Evolutionary conservation across 345 rosid genomes (phyloP).

Genomic region (Citrus reticulata): DNA sequence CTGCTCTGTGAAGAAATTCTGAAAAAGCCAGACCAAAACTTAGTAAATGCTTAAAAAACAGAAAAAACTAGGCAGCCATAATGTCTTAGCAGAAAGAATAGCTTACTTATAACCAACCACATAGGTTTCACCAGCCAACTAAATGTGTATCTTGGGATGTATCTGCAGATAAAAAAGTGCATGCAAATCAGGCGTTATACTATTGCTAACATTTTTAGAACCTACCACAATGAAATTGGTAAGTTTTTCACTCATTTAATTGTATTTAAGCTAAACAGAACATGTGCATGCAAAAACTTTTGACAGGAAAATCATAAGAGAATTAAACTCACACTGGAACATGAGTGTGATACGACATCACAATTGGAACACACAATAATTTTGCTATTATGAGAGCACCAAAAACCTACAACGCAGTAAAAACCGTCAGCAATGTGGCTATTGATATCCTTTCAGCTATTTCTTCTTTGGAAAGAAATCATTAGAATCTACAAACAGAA

Average conservation of each 20-base stretch:
- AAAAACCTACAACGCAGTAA: constrained; percentile 57
- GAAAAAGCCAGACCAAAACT: constrained; percentile 11
- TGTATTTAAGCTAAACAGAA: background rate
- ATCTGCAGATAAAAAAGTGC: constrained; percentile 42
- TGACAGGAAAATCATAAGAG: background rate
- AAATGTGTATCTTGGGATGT: constrained; percentile 95
- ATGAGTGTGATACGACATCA: constrained; percentile 98
- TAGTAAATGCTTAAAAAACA: constrained; percentile 3
- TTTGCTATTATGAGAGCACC: constrained; percentile 91
- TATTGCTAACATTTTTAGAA: background rate
- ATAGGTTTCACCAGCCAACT: constrained; percentile 97
- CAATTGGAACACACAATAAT: constrained; percentile 84
- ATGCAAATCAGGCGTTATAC: background rate
- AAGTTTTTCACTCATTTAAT: background rate
- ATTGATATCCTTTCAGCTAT: background rate
- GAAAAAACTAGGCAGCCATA: background rate
- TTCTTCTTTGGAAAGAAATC: constrained; percentile 2
- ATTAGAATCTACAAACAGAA: constrained; percentile 7
- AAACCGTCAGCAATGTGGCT: constrained; percentile 19
- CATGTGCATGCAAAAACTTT: background rate
- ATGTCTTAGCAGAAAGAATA: background rate
- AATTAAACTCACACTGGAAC: constrained; percentile 88
- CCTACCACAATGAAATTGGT: background rate
- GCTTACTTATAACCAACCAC: constrained; percentile 94
- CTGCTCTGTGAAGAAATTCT: constrained; percentile 98